A percentile compares a stretch with the other conserved stretches of the same genome.
Conservation (phyloP, 208 protist genomes). For the Trypanosoma theileri region DNA sequence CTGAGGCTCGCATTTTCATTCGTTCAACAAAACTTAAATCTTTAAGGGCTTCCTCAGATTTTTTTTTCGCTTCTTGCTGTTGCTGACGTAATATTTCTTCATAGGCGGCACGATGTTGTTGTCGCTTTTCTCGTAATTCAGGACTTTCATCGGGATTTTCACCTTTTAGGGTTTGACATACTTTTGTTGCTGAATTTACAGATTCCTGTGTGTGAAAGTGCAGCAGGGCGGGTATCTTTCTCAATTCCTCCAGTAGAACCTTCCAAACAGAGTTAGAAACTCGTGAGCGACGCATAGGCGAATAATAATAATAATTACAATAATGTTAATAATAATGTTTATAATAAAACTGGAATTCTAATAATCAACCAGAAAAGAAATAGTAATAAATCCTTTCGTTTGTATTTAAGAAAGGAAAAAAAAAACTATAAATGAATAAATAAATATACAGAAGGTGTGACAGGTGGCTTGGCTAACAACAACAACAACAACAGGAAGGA, state of each 20-base stretch:
- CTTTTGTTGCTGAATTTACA: constrained; percentile 39
- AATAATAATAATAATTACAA: constrained; percentile 1
- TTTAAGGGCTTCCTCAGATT: constrained; percentile 28
- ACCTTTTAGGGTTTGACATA: constrained; percentile 49
- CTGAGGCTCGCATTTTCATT: constrained; percentile 28
- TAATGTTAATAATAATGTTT: not conserved
- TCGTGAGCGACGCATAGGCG: constrained; percentile 29
- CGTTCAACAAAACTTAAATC: constrained; percentile 27
- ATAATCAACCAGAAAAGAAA: constrained; percentile 7
- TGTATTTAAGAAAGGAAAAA: not conserved
- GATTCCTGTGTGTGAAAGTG: constrained; percentile 33
- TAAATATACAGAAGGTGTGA: not conserved
- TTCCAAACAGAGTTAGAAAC: constrained; percentile 35
- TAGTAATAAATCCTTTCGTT: not conserved
- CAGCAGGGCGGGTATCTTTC: constrained; percentile 46
- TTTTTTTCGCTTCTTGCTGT: not conserved
- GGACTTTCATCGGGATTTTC: constrained; percentile 40
- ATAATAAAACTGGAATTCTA: constrained; percentile 3
- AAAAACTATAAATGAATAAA: constrained; percentile 7
- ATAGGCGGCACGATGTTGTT: constrained; percentile 66
- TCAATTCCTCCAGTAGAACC: constrained; percentile 45
- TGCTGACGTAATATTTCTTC: constrained; percentile 45
- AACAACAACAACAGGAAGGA: too few relatives aligned
- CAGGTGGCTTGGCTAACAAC: too few relatives aligned
- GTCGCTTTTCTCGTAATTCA: constrained; percentile 39